phyloP scores from a whole-genome alignment of 2,329 filamentous ascomycete genomes.

The Sordariomycetes sp. region DNA sequence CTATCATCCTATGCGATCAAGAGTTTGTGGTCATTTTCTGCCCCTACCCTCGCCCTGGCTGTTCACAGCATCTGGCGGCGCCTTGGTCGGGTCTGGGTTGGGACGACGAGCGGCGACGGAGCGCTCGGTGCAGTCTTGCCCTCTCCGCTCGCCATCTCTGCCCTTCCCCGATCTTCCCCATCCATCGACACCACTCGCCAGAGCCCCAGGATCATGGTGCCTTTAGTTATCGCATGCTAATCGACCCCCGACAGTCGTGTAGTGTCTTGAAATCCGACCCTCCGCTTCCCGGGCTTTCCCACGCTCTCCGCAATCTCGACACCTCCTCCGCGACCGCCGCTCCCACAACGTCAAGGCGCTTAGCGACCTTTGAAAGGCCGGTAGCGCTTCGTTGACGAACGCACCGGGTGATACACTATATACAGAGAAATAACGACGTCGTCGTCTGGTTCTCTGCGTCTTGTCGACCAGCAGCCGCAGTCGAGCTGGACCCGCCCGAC shows the following conservation, averaged over 20 bases:
- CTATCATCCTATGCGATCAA: slow-evolving; percentile 24
- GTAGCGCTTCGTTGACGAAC: background rate
- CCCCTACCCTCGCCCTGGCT: slow-evolving; percentile 4
- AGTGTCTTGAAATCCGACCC: background rate
- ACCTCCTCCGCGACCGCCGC: background rate
- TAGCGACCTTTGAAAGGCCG: slow-evolving; percentile 3
- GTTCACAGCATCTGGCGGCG: slow-evolving; percentile 1
- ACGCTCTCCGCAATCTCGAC: background rate
- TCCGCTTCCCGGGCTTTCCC: background rate
- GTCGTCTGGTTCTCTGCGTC: background rate
- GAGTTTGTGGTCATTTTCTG: slow-evolving; percentile 14
- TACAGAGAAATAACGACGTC: background rate
- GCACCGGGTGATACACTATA: background rate
- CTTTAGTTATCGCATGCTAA: background rate
- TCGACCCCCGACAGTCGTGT: background rate
- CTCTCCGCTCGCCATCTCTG: slow-evolving; percentile 1
- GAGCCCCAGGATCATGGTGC: background rate
- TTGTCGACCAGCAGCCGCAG: background rate
- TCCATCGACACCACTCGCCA: background rate
- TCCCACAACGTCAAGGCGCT: slow-evolving; percentile 1
- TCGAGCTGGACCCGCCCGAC: slow-evolving; percentile 1
- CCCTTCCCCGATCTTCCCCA: background rate
- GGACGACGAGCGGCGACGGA: slow-evolving; percentile 4
- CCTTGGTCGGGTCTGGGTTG: background rate
- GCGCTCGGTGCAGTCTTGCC: background rate